Evolutionary conservation across 257 asterid genomes (phyloP).

Genomic region (Cynanchum wilfordii): DNA sequence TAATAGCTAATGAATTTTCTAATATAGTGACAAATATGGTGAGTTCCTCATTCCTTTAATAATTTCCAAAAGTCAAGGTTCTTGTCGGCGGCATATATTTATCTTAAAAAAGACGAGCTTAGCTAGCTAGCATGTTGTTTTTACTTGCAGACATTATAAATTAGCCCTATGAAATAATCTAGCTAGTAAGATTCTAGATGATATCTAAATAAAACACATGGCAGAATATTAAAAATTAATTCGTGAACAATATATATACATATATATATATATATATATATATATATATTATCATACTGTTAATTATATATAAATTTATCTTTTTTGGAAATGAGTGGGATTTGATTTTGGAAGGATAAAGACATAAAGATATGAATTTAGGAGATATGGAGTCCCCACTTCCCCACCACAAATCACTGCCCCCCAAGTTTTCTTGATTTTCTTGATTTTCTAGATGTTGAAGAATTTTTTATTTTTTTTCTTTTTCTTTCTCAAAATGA

Average conservation of each 20-base stretch:
- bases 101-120: no score
- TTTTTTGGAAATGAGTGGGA: constrained; percentile 3
- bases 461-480: background rate
- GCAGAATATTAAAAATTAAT: no score
- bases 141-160: no score
- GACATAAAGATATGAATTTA: constrained; percentile 2
- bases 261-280: no score
- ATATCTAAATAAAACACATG: no score
- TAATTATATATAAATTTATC: background rate
- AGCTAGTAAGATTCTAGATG: no score
- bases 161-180: no score
- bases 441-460: background rate
- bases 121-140: no score
- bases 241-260: no score
- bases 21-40: no score
- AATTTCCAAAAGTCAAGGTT: constrained; percentile 2
- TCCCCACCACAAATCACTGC: constrained; percentile 10
- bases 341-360: constrained; percentile 4
- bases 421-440: background rate
- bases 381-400: constrained; percentile 21
- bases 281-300: no score
- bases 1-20: no score
- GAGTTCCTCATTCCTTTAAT: background rate
- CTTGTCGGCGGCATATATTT: background rate
- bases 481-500: background rate